These are phyloP conservation scores for Emergomyces orientalis DNA, from an alignment of 2,329 filamentous ascomycete genomes.

Conservation along the genomic window DNA sequence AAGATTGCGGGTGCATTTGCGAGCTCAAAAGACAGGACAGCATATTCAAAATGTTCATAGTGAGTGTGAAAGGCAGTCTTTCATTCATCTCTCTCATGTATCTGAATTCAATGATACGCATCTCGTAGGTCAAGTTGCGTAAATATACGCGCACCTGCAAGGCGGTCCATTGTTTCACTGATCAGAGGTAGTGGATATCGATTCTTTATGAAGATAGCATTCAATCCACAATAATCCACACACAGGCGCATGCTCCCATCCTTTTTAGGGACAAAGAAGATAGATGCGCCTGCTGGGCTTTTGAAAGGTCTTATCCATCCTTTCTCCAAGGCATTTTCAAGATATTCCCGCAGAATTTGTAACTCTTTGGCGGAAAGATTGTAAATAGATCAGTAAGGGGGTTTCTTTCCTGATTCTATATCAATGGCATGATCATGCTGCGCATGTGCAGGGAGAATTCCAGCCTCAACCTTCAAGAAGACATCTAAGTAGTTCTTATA, in stretches of 20 bases:
- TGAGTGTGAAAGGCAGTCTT: constrained; percentile 16
- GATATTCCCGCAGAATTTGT: neutral
- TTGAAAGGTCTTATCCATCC: neutral
- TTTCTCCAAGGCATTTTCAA: neutral
- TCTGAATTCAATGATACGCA: constrained; percentile 13
- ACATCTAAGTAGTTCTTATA: neutral
- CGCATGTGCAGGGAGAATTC: too few relatives aligned
- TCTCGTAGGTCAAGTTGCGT: constrained; percentile 20
- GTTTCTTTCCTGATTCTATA: neutral
- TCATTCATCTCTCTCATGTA: constrained; percentile 15
- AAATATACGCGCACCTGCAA: constrained; percentile 18
- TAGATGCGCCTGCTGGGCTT: neutral
- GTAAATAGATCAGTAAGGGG: neutral
- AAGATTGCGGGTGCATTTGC: constrained; percentile 15
- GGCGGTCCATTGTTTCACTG: constrained; percentile 16
- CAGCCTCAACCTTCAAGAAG: neutral
- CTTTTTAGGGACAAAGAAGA: neutral
- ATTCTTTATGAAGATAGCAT: constrained; percentile 21
- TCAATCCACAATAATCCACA: constrained; percentile 22
- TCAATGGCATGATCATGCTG: neutral
- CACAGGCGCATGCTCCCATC: constrained; percentile 17
- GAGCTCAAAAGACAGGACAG: constrained; percentile 17
- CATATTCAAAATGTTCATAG: constrained; percentile 17
- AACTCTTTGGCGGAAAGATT: neutral
- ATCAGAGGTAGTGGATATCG: constrained; percentile 21